Percentiles rank a stretch among this genome's conserved stretches.
Evolutionary conservation across 2,329 filamentous ascomycete genomes (phyloP).

Genomic region (Xylaria digitata): DNA sequence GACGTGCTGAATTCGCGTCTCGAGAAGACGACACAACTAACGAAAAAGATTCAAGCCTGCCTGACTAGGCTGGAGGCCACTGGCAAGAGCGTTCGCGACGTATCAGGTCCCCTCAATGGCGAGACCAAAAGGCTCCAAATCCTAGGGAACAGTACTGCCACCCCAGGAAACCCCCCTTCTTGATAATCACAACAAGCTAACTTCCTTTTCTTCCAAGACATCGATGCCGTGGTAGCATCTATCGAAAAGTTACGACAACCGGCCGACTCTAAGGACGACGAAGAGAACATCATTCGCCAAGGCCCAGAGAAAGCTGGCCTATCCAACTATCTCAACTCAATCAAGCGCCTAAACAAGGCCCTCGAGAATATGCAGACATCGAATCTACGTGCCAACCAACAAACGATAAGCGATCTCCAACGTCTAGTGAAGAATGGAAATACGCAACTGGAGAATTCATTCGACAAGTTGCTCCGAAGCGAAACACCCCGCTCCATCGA

Average conservation of each 20-base stretch:
- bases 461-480: conserved; percentile 77
- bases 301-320: conserved; percentile 88
- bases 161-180: background rate
- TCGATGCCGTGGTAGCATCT: conserved; percentile 84
- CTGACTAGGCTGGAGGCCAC: conserved; percentile 85
- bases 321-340: conserved; percentile 84
- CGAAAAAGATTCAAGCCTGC: conserved; percentile 94
- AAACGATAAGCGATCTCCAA: conserved; percentile 83
- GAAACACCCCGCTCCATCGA: conserved; percentile 86
- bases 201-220: conserved; percentile 64
- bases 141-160: conserved; percentile 77
- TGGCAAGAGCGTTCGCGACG: conserved; percentile 90
- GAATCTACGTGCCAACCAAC: conserved; percentile 92
- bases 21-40: conserved; percentile 91
- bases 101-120: conserved; percentile 90
- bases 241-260: conserved; percentile 91
- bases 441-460: conserved; percentile 84
- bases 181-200: conserved; percentile 39
- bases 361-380: conserved; percentile 85
- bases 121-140: conserved; percentile 91
- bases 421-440: conserved; percentile 82
- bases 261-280: conserved; percentile 89
- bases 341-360: conserved; percentile 90
- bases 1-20: conserved; percentile 78
- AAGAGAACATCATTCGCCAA: conserved; percentile 89